Conservation (phyloP, 306 rosid genomes). For the Arachis hypogaea region DNA sequence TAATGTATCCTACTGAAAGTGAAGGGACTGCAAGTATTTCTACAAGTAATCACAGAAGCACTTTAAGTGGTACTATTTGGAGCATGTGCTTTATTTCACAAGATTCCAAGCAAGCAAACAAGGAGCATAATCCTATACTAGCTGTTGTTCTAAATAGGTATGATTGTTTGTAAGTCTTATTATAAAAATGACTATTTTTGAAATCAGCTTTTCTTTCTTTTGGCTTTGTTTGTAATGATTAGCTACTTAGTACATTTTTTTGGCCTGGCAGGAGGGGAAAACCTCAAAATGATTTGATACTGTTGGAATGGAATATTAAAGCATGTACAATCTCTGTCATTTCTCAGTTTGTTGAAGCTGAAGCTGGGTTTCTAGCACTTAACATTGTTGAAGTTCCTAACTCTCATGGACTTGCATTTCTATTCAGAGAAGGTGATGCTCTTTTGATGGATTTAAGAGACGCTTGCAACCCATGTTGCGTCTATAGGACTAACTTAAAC, state of each 20-base stretch:
- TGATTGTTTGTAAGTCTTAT: conserved; percentile 36
- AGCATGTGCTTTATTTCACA: conserved; percentile 90
- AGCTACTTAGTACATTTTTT: conserved; percentile 30
- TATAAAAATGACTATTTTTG: conserved; percentile 34
- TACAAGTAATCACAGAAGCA: conserved; percentile 55
- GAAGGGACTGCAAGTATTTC: conserved; percentile 55
- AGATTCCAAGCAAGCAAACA: conserved; percentile 54
- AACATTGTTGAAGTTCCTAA: conserved; percentile 85
- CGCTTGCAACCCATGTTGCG: conserved; percentile 62
- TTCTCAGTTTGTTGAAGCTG: conserved; percentile 69
- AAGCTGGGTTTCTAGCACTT: conserved; percentile 77
- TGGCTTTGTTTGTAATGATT: conserved; percentile 31
- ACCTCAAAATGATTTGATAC: conserved; percentile 64
- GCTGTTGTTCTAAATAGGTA: conserved; percentile 88
- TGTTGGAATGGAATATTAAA: conserved; percentile 80
- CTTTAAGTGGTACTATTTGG: conserved; percentile 81
- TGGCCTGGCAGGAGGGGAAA: conserved; percentile 63
- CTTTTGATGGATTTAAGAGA: conserved; percentile 92
- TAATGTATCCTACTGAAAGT: conserved; percentile 69
- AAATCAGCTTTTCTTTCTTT: conserved; percentile 34
- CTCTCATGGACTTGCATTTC: conserved; percentile 73
- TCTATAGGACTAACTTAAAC: conserved; percentile 66
- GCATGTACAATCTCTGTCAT: conserved; percentile 55
- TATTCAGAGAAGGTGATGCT: conserved; percentile 88
- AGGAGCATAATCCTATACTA: conserved; percentile 76